Evolutionary conservation across 352 stramenopile genomes (phyloP).

Genomic region (Globisporangium abappressorium): DNA sequence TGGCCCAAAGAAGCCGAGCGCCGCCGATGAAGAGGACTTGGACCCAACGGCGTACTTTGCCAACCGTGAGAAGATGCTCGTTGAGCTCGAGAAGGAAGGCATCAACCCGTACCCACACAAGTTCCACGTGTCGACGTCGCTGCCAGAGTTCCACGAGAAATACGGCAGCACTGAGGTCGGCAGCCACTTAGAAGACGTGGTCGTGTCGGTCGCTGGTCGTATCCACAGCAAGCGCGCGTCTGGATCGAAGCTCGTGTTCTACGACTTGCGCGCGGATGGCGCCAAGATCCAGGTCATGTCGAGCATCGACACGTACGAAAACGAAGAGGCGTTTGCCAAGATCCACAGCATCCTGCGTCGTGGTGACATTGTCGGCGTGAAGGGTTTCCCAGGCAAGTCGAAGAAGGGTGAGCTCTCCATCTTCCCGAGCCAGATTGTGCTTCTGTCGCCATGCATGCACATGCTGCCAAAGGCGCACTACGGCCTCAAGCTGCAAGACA

Average conservation of each 20-base stretch:
- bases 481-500: constrained; percentile 73
- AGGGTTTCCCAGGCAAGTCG: constrained; percentile 93
- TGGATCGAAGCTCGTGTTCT: constrained; percentile 98
- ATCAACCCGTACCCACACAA: constrained; percentile 98
- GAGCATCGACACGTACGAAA: constrained; percentile 67
- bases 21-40: constrained; percentile 92
- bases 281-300: constrained; percentile 98
- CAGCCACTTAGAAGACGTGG: constrained; percentile 67
- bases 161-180: constrained; percentile 84
- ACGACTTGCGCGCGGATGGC: constrained; percentile 95
- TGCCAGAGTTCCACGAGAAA: constrained; percentile 93
- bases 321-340: constrained; percentile 48
- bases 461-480: constrained; percentile 79
- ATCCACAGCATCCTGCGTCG: constrained; percentile 92
- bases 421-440: constrained; percentile 85
- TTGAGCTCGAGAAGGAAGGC: constrained; percentile 89
- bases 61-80: constrained; percentile 91
- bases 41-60: constrained; percentile 98
- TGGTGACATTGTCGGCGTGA: constrained; percentile 96
- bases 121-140: constrained; percentile 92
- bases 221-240: constrained; percentile 95
- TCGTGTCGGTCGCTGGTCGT: constrained; percentile 93
- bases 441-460: constrained; percentile 85
- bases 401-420: constrained; percentile 98
- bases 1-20: constrained; percentile 62